Conservation (phyloP, 495 filamentous ascomycete genomes). For the Penicillium pancosmium region DNA sequence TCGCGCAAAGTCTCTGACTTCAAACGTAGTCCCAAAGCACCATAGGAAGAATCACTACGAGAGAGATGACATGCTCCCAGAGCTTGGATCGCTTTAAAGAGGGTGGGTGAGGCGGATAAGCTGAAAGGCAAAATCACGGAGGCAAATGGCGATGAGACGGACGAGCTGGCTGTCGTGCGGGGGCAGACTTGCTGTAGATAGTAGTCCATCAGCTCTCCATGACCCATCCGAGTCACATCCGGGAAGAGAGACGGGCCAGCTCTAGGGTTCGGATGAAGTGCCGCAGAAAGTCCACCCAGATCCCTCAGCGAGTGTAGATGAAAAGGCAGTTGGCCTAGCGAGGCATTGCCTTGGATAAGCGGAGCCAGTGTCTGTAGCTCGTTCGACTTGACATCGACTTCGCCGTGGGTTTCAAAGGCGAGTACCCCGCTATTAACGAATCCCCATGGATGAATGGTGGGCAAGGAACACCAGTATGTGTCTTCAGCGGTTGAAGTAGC, state of each 20-base stretch:
- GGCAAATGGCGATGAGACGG: constrained; percentile 42
- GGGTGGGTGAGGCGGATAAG: constrained; percentile 37
- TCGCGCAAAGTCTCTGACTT: constrained; percentile 43
- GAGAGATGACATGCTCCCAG: constrained; percentile 44
- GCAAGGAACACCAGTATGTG: constrained; percentile 35
- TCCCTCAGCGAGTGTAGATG: background rate
- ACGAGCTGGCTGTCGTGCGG: constrained; percentile 42
- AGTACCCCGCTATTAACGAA: constrained; percentile 43
- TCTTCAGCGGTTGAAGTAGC: constrained; percentile 22
- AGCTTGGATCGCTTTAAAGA: constrained; percentile 45
- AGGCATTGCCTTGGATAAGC: background rate
- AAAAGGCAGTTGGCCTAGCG: background rate
- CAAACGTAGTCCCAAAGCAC: constrained; percentile 36
- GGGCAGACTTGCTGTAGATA: constrained; percentile 49
- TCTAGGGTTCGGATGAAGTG: constrained; percentile 12
- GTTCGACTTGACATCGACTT: constrained; percentile 34
- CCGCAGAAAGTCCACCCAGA: background rate
- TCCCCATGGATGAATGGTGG: constrained; percentile 35
- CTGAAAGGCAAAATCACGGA: constrained; percentile 45
- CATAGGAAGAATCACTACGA: constrained; percentile 32
- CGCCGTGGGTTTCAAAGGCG: constrained; percentile 34
- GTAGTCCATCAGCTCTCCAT: constrained; percentile 44
- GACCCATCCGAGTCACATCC: constrained; percentile 24
- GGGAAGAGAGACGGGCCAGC: constrained; percentile 36
- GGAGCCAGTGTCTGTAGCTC: constrained; percentile 29